These are phyloP conservation scores for Cocos nucifera DNA, from an alignment of 176 grass and related monocot species.

Conservation along the genomic window DNA sequence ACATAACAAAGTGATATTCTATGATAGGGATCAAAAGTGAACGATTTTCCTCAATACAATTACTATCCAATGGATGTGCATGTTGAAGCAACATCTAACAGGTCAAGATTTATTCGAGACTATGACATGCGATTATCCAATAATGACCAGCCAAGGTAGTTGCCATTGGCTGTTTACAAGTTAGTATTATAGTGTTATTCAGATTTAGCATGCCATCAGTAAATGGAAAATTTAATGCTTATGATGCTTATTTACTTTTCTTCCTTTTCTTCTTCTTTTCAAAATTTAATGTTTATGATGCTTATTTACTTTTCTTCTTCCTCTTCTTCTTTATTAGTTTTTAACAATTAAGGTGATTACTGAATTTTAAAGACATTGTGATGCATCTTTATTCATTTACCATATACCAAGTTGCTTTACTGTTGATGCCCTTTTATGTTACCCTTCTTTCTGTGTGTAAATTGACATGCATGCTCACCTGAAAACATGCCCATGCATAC, in stretches of 20 bases:
- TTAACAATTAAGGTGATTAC: too few species aligned
- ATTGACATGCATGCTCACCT: too few species aligned
- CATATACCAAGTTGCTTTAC: too few species aligned
- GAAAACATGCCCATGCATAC: too few species aligned
- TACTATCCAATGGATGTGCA: conserved; percentile 30
- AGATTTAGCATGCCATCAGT: background rate
- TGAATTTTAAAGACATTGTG: too few species aligned
- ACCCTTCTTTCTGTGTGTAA: too few species aligned
- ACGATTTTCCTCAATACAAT: conserved; percentile 26
- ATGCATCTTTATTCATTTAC: too few species aligned
- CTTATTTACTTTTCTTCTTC: too few species aligned
- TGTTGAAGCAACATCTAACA: conserved; percentile 22
- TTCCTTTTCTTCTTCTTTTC: too few species aligned
- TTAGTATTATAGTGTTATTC: conserved; percentile 2
- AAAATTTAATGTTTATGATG: background rate
- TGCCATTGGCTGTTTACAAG: conserved; percentile 4
- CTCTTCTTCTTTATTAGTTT: too few species aligned
- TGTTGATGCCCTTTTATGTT: too few species aligned
- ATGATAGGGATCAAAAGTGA: conserved; percentile 31
- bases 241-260: background rate
- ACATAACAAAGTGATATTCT: conserved; percentile 4
- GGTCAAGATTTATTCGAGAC: conserved; percentile 4
- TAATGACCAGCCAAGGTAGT: conserved; percentile 4
- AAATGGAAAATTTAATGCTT: background rate
- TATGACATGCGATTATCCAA: conserved; percentile 1